Base-by-base conservation (phyloP, 257 asterid genomes). In the Solanum pimpinellifolium region DNA sequence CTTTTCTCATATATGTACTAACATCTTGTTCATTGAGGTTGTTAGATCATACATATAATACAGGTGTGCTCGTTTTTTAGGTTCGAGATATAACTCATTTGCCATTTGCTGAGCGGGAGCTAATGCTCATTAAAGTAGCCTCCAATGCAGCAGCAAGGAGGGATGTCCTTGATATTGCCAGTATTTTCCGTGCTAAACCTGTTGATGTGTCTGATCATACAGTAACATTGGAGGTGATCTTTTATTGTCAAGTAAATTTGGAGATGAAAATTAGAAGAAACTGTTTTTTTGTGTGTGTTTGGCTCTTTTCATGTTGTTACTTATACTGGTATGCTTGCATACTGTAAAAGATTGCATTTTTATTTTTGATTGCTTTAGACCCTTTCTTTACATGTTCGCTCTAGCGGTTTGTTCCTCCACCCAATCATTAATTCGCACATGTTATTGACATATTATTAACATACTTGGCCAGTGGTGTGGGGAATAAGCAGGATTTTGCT, bases 161-260 rank as follows among this genome's bases (percentile, higher is more conserved):
- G 93, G 94, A 94, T 74, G 98, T 95, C 75, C 99, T 96, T 74
- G 99, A 96, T 89, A 93, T 96, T 90, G 98, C 97, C 82, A 90
- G 85, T 87, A 96, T 96, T 89, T 96, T 96, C 91, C 93, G 98
- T 75, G 98, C 98, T 87, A 96, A 94, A 89, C 96, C 98, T 72
- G 96, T 96, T 56, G 99, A 96, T 89, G 98, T 96, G 47, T 96
- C 99, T 87, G 98, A 93, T 92, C 99, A 96, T 86, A 95, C 99
- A 75, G 85, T 95, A 87, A 94, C 99, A 41, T 86, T 96, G 88
- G 96, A 96, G 98, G 98, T 95, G 75, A 72, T 39, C 23, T 70
- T 76, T 83, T 88, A n/a, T 65, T 85, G 85, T 76, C 13, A 83
- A 75, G 84, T 95, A 87, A 90, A 98, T 35, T 86, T 96, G 86